phyloP scores from a whole-genome alignment of 1,284 basidiomycete species.

The Boletus sp. region DNA sequence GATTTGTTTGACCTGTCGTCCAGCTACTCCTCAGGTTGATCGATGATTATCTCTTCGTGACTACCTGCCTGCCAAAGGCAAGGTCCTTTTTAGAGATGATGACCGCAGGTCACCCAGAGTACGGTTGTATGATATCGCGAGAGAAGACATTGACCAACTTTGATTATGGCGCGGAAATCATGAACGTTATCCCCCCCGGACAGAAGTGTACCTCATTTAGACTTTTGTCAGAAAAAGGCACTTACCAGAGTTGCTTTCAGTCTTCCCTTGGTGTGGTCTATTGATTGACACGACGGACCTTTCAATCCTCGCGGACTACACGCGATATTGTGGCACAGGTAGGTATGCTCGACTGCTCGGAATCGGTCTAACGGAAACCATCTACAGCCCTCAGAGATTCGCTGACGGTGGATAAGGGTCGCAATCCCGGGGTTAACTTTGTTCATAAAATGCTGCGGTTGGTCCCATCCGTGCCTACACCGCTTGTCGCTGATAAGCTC shows the following conservation, averaged over 20 bases:
- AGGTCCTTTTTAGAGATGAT: conserved; percentile 73
- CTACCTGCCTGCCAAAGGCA: conserved; percentile 65
- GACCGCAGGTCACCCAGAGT: conserved; percentile 84
- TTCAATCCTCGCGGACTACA: conserved; percentile 74
- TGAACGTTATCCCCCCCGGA: conserved; percentile 48
- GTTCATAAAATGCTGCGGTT: conserved; percentile 68
- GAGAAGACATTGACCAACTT: conserved; percentile 92
- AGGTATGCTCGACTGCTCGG: conserved; percentile 21
- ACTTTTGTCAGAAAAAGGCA: neutral
- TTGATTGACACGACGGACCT: conserved; percentile 72
- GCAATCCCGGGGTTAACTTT: conserved; percentile 56
- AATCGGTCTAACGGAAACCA: neutral
- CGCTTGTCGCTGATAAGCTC: conserved; percentile 6
- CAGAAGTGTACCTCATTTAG: conserved; percentile 41
- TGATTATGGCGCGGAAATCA: conserved; percentile 54
- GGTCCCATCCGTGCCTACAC: conserved; percentile 22
- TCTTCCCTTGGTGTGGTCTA: conserved; percentile 89
- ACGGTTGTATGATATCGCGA: conserved; percentile 85
- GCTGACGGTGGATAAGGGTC: conserved; percentile 61
- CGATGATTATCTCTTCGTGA: conserved; percentile 92
- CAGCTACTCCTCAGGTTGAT: conserved; percentile 82
- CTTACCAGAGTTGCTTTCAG: conserved; percentile 28
- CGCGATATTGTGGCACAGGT: conserved; percentile 60
- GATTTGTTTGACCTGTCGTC: neutral
- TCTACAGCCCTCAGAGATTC: conserved; percentile 56